Evolutionary conservation across 1,284 basidiomycete species (phyloP).

Genomic region (Cryptococcus depauperatus): DNA sequence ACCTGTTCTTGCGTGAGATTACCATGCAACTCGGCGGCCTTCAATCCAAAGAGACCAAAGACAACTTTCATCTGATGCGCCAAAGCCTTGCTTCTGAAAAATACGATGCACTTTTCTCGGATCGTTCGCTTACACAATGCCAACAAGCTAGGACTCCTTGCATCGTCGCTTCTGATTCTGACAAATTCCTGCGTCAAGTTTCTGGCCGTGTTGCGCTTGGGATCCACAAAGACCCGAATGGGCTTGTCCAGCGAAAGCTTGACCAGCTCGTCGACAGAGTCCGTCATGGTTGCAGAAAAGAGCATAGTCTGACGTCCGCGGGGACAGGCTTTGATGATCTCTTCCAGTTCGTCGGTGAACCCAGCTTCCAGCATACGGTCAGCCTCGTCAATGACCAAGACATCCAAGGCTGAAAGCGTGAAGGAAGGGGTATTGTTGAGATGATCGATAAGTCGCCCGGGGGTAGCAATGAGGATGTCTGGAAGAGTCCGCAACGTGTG

Average conservation of each 20-base stretch:
- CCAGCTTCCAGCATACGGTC: conserved; percentile 97
- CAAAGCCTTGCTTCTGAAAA: conserved; percentile 90
- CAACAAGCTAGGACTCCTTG: conserved; percentile 69
- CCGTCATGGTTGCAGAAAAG: conserved; percentile 97
- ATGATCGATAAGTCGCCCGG: conserved; percentile 93
- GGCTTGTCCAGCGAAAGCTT: conserved; percentile 85
- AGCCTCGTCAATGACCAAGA: conserved; percentile 92
- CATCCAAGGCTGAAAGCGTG: conserved; percentile 83
- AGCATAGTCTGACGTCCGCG: conserved; percentile 90
- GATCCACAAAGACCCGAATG: conserved; percentile 90
- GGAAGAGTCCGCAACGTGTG: conserved; percentile 72
- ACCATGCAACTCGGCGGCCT: conserved; percentile 86
- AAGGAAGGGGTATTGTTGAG: conserved; percentile 92
- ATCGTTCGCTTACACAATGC: conserved; percentile 82
- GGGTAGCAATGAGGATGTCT: conserved; percentile 89
- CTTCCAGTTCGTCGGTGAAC: conserved; percentile 88
- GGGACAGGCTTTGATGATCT: conserved; percentile 88
- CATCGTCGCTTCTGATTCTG: conserved; percentile 66
- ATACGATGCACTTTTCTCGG: conserved; percentile 76
- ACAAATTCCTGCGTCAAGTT: conserved; percentile 95
- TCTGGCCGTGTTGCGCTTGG: conserved; percentile 76
- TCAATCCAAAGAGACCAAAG: conserved; percentile 79
- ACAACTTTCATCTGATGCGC: conserved; percentile 94
- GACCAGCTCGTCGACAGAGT: conserved; percentile 87
- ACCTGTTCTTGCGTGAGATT: conserved; percentile 93